Evolutionary conservation across 2,329 filamentous ascomycete genomes (phyloP), one percentile per base, ranked within the genome.

Genomic region (Nigrospora osmanthi): DNA sequence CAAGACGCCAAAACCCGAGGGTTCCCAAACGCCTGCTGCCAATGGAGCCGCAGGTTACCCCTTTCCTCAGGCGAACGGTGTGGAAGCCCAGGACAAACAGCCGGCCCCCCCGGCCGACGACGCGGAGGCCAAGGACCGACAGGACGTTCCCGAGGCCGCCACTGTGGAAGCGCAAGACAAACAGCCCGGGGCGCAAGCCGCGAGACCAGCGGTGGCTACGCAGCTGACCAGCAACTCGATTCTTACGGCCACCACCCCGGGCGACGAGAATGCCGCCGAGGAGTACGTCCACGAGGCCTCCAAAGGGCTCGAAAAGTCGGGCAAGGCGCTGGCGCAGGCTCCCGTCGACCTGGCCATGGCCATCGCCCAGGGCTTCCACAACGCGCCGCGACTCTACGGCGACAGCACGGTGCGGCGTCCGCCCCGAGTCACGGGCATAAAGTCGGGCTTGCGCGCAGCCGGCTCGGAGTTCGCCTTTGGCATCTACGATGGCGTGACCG

Each of bases 351-450:
- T 85, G 3, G 71, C 75, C 0, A 63, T 85, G 35, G 78, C 80
- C 0, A 58, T 86, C 2, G 79, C 80, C 1, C 81, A 85, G 56
- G 83, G 82, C 2, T 85, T 86, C 50, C 82, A 86, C 58, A 87
- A 87, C 51, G 81, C 80, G 0, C 83, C 83, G 2, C 74, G 81
- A 2, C 68, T 87, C 0, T 87, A 87, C 52, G 83, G 82, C 13
- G 83, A 87, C 53, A 74, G 79, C 40, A 86, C 82, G 2, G 83
- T 87, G 2, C 74, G 83, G 4, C 72, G 73, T 2, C 79, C 80
- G 1, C 72, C 72, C 2, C 73, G 80, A 9, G 76, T 87, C 36
- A 85, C 80, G 1, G 83, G 81, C 2, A 72, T 86, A 46, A 69
- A 72, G 41, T 85, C 80, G 2, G 83, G 83, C 1, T 65, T 81